Conservation (phyloP, 2,329 filamentous ascomycete species). For the Neonectria punicea region DNA sequence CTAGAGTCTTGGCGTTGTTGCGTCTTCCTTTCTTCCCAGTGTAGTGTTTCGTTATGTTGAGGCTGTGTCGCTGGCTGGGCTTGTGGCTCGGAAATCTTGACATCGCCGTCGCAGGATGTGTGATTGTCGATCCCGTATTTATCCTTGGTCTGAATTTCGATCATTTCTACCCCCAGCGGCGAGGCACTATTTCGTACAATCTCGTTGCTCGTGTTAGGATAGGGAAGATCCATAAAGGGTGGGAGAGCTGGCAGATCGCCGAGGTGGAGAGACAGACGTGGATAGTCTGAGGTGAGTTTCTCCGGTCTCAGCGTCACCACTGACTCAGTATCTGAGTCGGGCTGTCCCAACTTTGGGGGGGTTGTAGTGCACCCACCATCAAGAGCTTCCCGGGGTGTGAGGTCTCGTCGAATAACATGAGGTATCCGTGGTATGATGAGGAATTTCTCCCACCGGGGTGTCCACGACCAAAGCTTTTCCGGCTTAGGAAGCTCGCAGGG, state of each 20-base stretch:
- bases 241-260: constrained; percentile 39
- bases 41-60: background rate
- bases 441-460: constrained; percentile 49
- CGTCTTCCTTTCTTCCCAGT: background rate
- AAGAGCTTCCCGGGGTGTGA: background rate
- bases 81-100: background rate
- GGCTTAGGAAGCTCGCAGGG: constrained; percentile 46
- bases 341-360: background rate
- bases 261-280: constrained; percentile 48
- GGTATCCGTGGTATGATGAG: constrained; percentile 51
- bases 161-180: background rate
- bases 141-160: background rate
- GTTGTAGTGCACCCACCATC: background rate
- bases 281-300: constrained; percentile 28
- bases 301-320: constrained; percentile 29
- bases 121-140: background rate
- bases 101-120: background rate
- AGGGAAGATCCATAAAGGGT: constrained; percentile 38
- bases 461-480: constrained; percentile 48
- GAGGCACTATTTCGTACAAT: background rate
- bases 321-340: constrained; percentile 37
- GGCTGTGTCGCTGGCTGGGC: background rate
- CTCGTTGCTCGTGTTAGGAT: constrained; percentile 9
- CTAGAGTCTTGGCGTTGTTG: background rate
- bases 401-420: constrained; percentile 36